Evolutionary conservation across 352 stramenopile species (phyloP).

Genomic region (Globisporangium spiculum): DNA sequence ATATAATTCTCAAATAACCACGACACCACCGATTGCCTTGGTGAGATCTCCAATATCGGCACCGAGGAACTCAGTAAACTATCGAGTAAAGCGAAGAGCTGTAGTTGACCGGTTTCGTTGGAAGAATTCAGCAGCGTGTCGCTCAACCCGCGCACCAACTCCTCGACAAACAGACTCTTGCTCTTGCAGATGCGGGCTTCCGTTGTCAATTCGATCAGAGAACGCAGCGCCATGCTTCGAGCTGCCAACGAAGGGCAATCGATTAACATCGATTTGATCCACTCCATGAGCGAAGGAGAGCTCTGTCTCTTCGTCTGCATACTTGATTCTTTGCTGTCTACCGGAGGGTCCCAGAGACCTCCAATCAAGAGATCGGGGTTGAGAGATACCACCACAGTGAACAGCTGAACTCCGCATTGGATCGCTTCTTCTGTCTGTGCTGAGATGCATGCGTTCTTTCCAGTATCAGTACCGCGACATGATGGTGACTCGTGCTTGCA

Average conservation of each 20-base stretch:
- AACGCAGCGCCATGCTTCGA: background rate
- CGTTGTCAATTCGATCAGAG: conserved; percentile 2
- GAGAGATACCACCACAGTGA: conserved; percentile 1
- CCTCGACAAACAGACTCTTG: conserved; percentile 20
- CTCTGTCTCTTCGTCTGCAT: background rate
- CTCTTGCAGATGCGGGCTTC: background rate
- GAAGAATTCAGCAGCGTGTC: conserved; percentile 14
- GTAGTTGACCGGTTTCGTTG: background rate
- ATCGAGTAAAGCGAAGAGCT: conserved; percentile 14
- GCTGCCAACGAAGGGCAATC: conserved; percentile 4
- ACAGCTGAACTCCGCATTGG: conserved; percentile 11
- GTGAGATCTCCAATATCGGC: background rate
- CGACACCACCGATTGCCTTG: background rate
- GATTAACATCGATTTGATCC: conserved; percentile 10
- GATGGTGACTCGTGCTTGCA: background rate
- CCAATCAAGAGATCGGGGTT: background rate
- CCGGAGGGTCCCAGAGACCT: background rate
- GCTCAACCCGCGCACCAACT: conserved; percentile 25
- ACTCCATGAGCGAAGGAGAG: background rate
- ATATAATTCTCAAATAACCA: conserved; percentile 7
- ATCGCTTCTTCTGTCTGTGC: conserved; percentile 18
- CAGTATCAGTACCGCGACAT: background rate
- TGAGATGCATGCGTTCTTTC: conserved; percentile 5
- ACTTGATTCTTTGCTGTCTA: background rate
- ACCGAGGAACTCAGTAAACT: conserved; percentile 1